These are phyloP conservation scores for Fusarium anguioides DNA, from an alignment of 2,329 filamentous ascomycete genomes.

Conservation along the genomic window DNA sequence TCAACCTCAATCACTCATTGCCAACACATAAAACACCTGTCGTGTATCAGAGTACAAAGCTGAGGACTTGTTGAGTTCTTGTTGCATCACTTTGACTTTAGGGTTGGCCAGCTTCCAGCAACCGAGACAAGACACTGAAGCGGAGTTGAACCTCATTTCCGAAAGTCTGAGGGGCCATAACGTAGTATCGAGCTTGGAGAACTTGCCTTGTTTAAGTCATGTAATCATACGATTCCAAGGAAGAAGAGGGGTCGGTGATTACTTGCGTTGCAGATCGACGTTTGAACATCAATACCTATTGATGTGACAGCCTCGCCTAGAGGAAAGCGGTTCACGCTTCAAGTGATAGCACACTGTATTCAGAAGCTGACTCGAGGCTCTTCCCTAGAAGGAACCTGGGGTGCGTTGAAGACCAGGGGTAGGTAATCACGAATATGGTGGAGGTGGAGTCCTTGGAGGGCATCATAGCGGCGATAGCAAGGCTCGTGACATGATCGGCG, in stretches of 20 bases:
- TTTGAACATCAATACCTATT: constrained; percentile 3
- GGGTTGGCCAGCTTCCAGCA: constrained; percentile 25
- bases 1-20: background rate
- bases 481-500: constrained; percentile 41
- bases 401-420: constrained; percentile 28
- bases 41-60: constrained; percentile 8
- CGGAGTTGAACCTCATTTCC: constrained; percentile 36
- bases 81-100: constrained; percentile 10
- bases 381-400: constrained; percentile 27
- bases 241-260: constrained; percentile 17
- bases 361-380: constrained; percentile 32
- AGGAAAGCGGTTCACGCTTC: constrained; percentile 14
- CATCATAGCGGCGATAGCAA: constrained; percentile 25
- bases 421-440: constrained; percentile 11
- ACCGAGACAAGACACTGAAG: constrained; percentile 36
- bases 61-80: background rate
- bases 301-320: constrained; percentile 7
- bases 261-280: constrained; percentile 36
- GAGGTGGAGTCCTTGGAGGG: constrained; percentile 35
- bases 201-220: constrained; percentile 16
- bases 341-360: constrained; percentile 20
- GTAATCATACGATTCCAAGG: constrained; percentile 33
- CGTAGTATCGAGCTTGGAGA: constrained; percentile 17
- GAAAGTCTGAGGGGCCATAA: constrained; percentile 15
- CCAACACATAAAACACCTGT: constrained; percentile 22